Evolutionary conservation across 176 grass and related monocot genomes (phyloP), one percentile per base, ranked within the genome.

Genomic region (Secale cereale): DNA sequence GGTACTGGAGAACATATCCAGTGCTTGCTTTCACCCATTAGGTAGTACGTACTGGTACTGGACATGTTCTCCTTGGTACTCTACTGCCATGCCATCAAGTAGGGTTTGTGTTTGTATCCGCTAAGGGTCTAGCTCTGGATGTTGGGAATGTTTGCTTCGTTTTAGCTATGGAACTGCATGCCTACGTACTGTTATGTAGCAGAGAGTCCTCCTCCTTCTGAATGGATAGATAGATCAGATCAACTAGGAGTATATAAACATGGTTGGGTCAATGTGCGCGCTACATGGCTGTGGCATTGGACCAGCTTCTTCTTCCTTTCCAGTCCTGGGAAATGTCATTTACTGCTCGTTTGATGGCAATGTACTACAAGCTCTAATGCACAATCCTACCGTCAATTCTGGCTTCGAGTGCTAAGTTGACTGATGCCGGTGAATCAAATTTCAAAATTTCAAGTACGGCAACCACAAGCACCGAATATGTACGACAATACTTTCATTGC

Each of bases 211-310:
- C 28, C 62, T 57, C 67, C 85, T 80, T 48, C 40, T 73, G 75
- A 74, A 87, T 65, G 79, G 85, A 65, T 76, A 90, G 68, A 77
- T 87, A 80, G 75, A 80, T 83, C 76, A 80, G 74, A 84, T 84
- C 76, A 87, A 63, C 76, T 90, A 84, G 59, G 67, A 72, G 80
- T 87, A 87, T 75, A 86, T 82, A 80, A 80, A 84, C 29, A 50
- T 80, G 59, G 76, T 80, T 81, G 69, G 46, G 35, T 48, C 78
- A 61, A 30, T 81, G 23, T 41, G 70, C 62, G 62, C 60, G 65
- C 17, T 81, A 41, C 76, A 65, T 74, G 41, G 13, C 74, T 33
- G 57, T 84, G 66, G 31, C 73, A 68, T 80, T 74, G 79, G 59
- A 80, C 67, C 68, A 85, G 68, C 45, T 75, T 76, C 45, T 75